Conservation (phyloP, 441 rosid species). For the Adansonia gregorii region DNA sequence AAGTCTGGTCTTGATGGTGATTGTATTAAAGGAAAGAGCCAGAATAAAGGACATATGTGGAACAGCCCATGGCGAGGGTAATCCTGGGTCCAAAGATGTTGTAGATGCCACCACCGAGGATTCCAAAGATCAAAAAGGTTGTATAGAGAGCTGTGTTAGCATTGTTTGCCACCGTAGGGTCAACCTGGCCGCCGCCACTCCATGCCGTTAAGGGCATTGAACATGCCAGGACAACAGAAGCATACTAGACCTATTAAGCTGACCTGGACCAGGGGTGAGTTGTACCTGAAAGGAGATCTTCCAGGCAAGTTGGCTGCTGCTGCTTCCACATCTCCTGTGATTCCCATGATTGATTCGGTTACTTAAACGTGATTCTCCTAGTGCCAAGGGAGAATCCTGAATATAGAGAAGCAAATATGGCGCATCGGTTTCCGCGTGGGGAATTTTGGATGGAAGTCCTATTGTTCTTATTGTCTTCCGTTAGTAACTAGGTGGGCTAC, state of each 20-base stretch:
- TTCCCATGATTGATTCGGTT: constrained; percentile 36
- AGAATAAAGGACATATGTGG: constrained; percentile 65
- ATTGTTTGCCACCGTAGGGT: constrained; percentile 55
- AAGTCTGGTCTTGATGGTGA: constrained; percentile 52
- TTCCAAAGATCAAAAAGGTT: constrained; percentile 60
- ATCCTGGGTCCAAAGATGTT: constrained; percentile 66
- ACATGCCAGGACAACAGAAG: constrained; percentile 79
- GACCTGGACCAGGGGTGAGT: constrained; percentile 60
- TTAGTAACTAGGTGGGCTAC: neutral
- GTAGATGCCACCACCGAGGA: constrained; percentile 69
- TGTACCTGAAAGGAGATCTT: constrained; percentile 48
- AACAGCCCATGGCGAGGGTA: constrained; percentile 60
- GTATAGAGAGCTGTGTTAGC: constrained; percentile 77
- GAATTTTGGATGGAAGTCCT: constrained; percentile 2
- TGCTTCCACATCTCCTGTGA: constrained; percentile 36
- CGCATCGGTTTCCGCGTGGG: constrained; percentile 21
- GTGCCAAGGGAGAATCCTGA: constrained; percentile 7
- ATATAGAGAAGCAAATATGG: neutral
- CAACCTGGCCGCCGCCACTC: constrained; percentile 71
- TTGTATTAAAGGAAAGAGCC: constrained; percentile 71
- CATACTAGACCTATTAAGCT: constrained; percentile 63
- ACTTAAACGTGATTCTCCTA: constrained; percentile 2
- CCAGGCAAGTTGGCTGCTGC: constrained; percentile 34
- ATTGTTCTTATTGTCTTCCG: constrained; percentile 17
- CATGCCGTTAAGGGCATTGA: constrained; percentile 74